Conservation (phyloP, 2,329 filamentous ascomycete genomes). For the Fusarium pseudoanthophilum region DNA sequence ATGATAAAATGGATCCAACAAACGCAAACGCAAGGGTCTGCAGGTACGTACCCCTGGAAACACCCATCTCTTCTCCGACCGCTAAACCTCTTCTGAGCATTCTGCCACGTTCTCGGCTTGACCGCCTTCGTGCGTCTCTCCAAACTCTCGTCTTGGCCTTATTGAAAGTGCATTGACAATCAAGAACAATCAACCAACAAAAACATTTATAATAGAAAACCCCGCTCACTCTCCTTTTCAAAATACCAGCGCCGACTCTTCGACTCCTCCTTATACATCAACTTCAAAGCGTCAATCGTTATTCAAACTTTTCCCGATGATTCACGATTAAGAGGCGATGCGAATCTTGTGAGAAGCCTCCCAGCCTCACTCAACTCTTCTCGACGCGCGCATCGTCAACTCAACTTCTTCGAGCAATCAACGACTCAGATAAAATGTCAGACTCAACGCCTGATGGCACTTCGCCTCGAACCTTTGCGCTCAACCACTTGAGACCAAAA, state of each 20-base stretch:
- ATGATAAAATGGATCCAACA: conserved; percentile 30
- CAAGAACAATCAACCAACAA: conserved; percentile 19
- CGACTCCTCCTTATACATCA: neutral
- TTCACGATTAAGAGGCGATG: conserved; percentile 24
- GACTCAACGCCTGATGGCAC: conserved; percentile 52
- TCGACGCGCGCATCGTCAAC: conserved; percentile 39
- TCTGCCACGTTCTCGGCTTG: conserved; percentile 38
- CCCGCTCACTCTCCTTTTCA: neutral
- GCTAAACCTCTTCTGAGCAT: conserved; percentile 16
- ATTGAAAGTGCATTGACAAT: conserved; percentile 19
- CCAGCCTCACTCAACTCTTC: conserved; percentile 23
- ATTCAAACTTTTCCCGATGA: conserved; percentile 9
- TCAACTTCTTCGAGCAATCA: conserved; percentile 11
- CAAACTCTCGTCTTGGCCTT: conserved; percentile 19
- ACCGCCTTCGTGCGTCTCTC: conserved; percentile 38
- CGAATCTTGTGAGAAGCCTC: conserved; percentile 27
- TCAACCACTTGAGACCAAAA: conserved; percentile 64
- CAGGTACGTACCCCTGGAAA: conserved; percentile 15
- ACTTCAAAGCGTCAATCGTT: neutral
- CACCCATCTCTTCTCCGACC: neutral
- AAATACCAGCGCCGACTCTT: neutral
- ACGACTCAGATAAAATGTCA: conserved; percentile 46
- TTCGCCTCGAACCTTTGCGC: conserved; percentile 67
- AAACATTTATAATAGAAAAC: conserved; percentile 12
- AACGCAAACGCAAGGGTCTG: conserved; percentile 15